Conservation (phyloP, 441 rosid species). For the Pelargonium australe region DNA sequence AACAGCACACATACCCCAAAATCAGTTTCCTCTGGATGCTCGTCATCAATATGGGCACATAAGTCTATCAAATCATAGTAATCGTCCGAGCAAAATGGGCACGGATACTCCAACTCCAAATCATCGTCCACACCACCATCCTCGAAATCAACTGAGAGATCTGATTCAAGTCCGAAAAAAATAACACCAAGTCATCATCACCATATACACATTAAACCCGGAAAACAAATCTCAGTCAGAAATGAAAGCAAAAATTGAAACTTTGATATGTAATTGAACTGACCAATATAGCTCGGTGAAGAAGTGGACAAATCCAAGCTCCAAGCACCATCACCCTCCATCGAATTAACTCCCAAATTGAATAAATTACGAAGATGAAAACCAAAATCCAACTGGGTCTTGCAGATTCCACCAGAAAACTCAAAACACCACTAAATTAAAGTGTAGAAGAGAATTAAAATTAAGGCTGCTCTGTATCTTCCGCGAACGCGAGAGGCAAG, state of each 20-base stretch:
- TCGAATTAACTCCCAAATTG: conserved; percentile 19
- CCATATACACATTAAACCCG: not conserved
- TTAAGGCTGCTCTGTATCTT: not conserved
- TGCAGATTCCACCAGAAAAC: not conserved
- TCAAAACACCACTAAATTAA: not conserved
- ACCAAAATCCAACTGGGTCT: conserved; percentile 6
- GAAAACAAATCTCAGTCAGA: not conserved
- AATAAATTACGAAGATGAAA: not conserved
- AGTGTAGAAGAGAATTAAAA: not conserved
- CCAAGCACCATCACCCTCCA: conserved; percentile 48
- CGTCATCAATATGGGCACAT: conserved; percentile 54
- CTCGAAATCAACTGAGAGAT: conserved; percentile 40
- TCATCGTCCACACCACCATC: conserved; percentile 51
- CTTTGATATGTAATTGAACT: conserved; percentile 25
- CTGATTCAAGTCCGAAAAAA: conserved; percentile 26
- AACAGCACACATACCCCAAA: conserved; percentile 37
- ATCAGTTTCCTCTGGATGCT: conserved; percentile 43
- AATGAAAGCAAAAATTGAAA: conserved; percentile 25
- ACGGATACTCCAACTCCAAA: conserved; percentile 38
- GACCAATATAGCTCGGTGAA: conserved; percentile 41
- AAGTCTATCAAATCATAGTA: conserved; percentile 46
- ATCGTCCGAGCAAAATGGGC: conserved; percentile 57
- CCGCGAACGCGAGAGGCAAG: not conserved
- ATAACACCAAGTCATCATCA: conserved; percentile 8
- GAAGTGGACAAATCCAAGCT: conserved; percentile 41